A percentile compares a stretch with the other conserved stretches of the same genome.
phyloP scores from a whole-genome alignment of 2,329 filamentous ascomycete species.

The Periconia sp. region DNA sequence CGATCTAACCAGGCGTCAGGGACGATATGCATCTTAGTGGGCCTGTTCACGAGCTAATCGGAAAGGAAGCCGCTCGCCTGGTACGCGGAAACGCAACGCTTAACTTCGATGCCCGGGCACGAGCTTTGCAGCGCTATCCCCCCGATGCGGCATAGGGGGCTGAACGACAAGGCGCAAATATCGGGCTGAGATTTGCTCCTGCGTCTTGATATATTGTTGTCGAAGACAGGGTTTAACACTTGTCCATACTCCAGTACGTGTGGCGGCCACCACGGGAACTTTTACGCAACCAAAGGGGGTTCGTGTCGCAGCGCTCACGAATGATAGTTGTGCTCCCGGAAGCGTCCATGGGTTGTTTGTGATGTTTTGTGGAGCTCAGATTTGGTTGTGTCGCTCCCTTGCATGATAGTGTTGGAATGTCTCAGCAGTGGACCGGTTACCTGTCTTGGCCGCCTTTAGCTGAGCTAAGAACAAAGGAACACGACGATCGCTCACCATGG shows the following conservation, averaged over 20 bases:
- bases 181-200: slow-evolving; percentile 35
- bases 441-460: slow-evolving; percentile 37
- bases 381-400: slow-evolving; percentile 37
- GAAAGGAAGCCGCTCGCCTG: slow-evolving; percentile 36
- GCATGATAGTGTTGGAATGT: slow-evolving; percentile 39
- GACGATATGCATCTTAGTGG: slow-evolving; percentile 39
- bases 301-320: slow-evolving; percentile 19
- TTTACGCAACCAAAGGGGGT: slow-evolving; percentile 8
- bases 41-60: slow-evolving; percentile 39
- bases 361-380: slow-evolving; percentile 18
- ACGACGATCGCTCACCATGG: slow-evolving; percentile 24
- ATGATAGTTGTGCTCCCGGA: slow-evolving; percentile 16
- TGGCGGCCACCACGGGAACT: not conserved
- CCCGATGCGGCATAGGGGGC: slow-evolving; percentile 9
- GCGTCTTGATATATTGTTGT: slow-evolving; percentile 27
- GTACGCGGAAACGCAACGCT: slow-evolving; percentile 33
- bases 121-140: slow-evolving; percentile 7
- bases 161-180: slow-evolving; percentile 18
- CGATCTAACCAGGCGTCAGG: slow-evolving; percentile 33
- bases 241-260: slow-evolving; percentile 6
- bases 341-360: slow-evolving; percentile 14
- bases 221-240: slow-evolving; percentile 13
- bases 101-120: slow-evolving; percentile 27
- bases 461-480: slow-evolving; percentile 38
- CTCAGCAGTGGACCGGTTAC: slow-evolving; percentile 26